These are phyloP conservation scores for Phyllosticta citribraziliensis DNA, from an alignment of 2,329 filamentous ascomycete species.

Conservation along the genomic window DNA sequence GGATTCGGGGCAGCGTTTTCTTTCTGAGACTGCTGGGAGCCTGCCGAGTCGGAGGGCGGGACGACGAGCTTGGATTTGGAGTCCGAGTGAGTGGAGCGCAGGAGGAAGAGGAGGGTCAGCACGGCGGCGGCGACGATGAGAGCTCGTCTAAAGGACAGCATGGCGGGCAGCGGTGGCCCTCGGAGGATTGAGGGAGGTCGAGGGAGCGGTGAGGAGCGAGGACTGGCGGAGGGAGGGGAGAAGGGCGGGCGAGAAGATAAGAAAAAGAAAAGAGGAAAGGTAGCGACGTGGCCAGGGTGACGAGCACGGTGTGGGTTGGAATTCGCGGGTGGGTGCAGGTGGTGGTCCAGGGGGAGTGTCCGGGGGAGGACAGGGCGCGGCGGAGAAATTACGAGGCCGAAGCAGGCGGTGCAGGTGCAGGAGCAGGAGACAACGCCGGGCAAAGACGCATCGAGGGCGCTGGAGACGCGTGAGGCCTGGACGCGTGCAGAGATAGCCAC, in stretches of 20 bases:
- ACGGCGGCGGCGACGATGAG: conserved; percentile 61
- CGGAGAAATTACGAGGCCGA: background rate
- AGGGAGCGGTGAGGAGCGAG: background rate
- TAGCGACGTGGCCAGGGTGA: background rate
- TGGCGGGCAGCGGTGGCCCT: conserved; percentile 30
- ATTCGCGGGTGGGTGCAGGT: background rate
- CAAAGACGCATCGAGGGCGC: no score
- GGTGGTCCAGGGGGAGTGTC: background rate
- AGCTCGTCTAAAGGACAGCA: conserved; percentile 73
- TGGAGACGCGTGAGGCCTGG: background rate
- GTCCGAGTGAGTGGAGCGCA: conserved; percentile 48
- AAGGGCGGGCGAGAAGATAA: background rate
- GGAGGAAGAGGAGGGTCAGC: conserved; percentile 59
- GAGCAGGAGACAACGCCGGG: background rate
- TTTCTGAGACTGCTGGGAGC: conserved; percentile 1
- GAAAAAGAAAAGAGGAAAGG: background rate
- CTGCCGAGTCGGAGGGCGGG: conserved; percentile 21
- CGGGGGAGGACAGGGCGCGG: background rate
- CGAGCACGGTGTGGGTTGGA: background rate
- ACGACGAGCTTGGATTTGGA: conserved; percentile 19
- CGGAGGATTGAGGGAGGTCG: background rate
- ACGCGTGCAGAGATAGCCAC: background rate
- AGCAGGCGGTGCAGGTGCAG: background rate
- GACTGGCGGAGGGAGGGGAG: background rate
- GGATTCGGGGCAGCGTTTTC: background rate